Evolutionary conservation across 331 rosid genomes (phyloP), one percentile per base, ranked within the genome.

Genomic region (Pyrus hybrid): DNA sequence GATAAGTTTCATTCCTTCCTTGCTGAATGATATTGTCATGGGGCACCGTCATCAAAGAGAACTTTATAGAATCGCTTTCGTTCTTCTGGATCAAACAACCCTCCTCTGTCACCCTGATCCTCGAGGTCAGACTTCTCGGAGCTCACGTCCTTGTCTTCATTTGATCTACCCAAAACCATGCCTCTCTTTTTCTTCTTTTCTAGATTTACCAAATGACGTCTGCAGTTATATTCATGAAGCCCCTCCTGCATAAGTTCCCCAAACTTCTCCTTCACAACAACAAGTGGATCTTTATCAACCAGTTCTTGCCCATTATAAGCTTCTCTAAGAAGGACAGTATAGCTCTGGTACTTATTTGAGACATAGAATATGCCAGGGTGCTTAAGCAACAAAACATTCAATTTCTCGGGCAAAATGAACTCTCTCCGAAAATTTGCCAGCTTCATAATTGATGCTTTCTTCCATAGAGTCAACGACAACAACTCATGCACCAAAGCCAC

Each of bases 191-290:
- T 90, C 82, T 73, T 88, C 85, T 87, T 91, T 16, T 93, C 96
- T 63, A 87, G 30, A 66, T 93, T 91, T 57, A 63, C 54, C 7
- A 74, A 57, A 17, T 73, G 77, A 3, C 74, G 93, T 86, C 97
- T 76, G 37, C 85, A 82, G 70, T 91, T 91, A 72, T 84, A 93
- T 82, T 93, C 98, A 77, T 93, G 96, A 76, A 91, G 97, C 21
- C 98, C 98, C 65, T 89, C 97, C 76, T 87, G 94, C 97, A 93
- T 93, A 73, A 93, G 49, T 66, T 93, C 96, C 68, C 98, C 97
- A 80, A 93, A 89, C 29, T 81, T 91, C 63, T 90, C 97, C 80
- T 93, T 93, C 33, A 85, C 87, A 71, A 82, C 82, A 29, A 91
- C 93, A 28, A 93, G 32, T 23, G 97, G 96, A 86, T 91, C 94